Base-by-base conservation (phyloP, 108 stramenopile genomes). In the Seminavis robusta region DNA sequence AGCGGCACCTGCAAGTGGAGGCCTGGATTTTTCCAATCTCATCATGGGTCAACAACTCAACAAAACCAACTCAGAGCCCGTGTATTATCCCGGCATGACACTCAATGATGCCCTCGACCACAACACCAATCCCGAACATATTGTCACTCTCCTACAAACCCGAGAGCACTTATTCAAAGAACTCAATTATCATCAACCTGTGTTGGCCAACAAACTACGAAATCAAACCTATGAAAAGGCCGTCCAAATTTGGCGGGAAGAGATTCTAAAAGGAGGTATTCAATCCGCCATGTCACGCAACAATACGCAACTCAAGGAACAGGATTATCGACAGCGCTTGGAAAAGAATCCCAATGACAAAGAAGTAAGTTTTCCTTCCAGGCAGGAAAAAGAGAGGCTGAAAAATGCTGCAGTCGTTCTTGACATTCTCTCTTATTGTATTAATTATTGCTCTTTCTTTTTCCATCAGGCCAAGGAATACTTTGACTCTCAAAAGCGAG, bases 101-200 rank as follows among this genome's bases (percentile, higher is more conserved):
- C 71, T 94, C n/a, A 79, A 85, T 44, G 89, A 89, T 24, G 87
- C 87, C 44, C 63, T 89, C 13, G 52, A 55, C 6, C 63, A 73
- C 37, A 94, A 94, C 63, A 77, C 87, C 15, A 81, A 94, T 59
- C 88, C 89, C 0, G 42, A 54, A 36, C 61, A 77, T 47, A 67
- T 94, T 46, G 80, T 91, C 37, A 69, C 65, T 8, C 25, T 88
- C 8, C 59, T 88, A 29, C 55, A 69, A 36, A 44, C 71, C 46
- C 73, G 89, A 48, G 67, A 68, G n/a, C 79, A 89, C 52, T 63
- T 90, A 8, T 57, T 73, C 45, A 91, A 94, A 56, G 93, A 89
- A 74, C 67, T 94, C 39, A 86, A 87, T 42, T 81, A 86, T 60
- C 88, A 90, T 63, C 71, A 76, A 46, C 88, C 88, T 6, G 25